Percentiles rank a stretch among this genome's conserved stretches.
Evolutionary conservation across 176 grass and related monocot species (phyloP).

Genomic region (Paspalum notatum): DNA sequence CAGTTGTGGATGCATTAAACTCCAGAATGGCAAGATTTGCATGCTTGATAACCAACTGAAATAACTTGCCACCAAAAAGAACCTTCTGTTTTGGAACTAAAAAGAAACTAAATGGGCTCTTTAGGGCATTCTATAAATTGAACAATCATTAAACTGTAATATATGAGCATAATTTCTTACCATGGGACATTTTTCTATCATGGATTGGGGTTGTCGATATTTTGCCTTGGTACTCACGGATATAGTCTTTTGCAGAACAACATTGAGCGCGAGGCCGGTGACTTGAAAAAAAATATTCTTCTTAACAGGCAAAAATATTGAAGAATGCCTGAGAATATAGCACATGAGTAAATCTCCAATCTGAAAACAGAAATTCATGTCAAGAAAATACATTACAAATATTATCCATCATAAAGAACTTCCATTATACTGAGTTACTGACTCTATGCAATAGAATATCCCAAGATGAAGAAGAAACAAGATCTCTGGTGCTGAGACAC

Average conservation of each 20-base stretch:
- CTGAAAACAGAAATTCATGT: conserved; percentile 39
- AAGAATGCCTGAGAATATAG: conserved; percentile 46
- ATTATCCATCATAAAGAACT: not conserved
- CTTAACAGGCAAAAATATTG: conserved; percentile 52
- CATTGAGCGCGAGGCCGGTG: conserved; percentile 43
- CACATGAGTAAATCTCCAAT: conserved; percentile 62
- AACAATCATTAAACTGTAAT: conserved; percentile 19
- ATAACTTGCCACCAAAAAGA: not conserved
- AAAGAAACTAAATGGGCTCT: not conserved
- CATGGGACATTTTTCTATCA: conserved; percentile 20
- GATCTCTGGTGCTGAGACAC: not conserved
- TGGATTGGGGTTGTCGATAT: conserved; percentile 12
- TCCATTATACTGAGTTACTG: conserved; percentile 37
- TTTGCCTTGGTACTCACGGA: not conserved
- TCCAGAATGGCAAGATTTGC: not conserved
- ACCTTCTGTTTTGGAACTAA: not conserved
- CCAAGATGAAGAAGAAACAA: conserved; percentile 56
- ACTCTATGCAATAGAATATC: conserved; percentile 49
- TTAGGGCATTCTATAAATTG: not conserved
- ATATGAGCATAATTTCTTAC: conserved; percentile 36
- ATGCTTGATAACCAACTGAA: not conserved
- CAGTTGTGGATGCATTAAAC: not conserved
- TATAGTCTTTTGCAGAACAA: conserved; percentile 32
- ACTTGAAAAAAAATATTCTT: conserved; percentile 50
- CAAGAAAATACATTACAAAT: conserved; percentile 11